These are phyloP conservation scores for Blastocystis sp. DNA, from an alignment of 352 stramenopile genomes.

Conservation along the genomic window DNA sequence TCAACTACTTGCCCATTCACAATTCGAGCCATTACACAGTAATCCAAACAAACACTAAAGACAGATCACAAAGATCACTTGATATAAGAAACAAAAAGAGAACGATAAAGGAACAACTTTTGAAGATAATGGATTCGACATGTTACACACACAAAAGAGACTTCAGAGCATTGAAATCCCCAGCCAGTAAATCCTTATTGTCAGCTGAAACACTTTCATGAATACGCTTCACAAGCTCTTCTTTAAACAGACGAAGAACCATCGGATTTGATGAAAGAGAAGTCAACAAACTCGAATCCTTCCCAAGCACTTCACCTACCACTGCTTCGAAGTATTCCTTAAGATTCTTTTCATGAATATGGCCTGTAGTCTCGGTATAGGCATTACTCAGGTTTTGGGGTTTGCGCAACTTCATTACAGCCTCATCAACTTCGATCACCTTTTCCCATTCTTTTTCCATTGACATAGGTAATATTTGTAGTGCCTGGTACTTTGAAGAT, in stretches of 20 bases:
- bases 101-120: no score
- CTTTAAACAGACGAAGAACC: neutral
- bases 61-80: no score
- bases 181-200: neutral
- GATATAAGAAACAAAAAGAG: no score
- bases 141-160: neutral
- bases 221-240: neutral
- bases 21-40: slow-evolving; percentile 24
- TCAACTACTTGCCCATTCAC: slow-evolving; percentile 17
- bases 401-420: neutral
- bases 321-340: neutral
- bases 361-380: neutral
- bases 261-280: neutral
- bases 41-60: no score
- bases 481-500: neutral
- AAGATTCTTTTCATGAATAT: neutral
- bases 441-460: neutral
- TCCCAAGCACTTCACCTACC: neutral
- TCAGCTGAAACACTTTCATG: neutral
- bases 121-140: neutral
- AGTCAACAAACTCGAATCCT: neutral
- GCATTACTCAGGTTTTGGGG: slow-evolving; percentile 8
- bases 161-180: neutral
- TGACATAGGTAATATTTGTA: neutral
- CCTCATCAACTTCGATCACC: slow-evolving; percentile 1